Evolutionary conservation across 164 flowering plant species (phyloP).

Genomic region (Macadamia integrifolia): DNA sequence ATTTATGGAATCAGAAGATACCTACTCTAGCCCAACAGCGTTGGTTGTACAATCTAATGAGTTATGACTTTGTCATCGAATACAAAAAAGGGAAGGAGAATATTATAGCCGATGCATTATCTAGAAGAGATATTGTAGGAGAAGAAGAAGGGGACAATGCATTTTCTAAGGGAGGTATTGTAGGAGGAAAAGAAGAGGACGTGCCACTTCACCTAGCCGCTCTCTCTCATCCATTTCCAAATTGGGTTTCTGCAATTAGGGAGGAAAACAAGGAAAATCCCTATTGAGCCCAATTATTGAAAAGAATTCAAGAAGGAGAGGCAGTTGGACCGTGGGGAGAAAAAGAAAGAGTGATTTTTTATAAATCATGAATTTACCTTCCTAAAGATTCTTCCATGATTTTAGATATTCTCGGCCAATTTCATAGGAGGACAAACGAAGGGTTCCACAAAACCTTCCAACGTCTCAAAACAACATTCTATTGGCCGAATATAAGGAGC

Average conservation of each 20-base stretch:
- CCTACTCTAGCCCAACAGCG: not conserved
- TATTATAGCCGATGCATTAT: constrained; percentile 3
- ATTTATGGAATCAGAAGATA: not conserved
- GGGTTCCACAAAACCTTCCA: too few species aligned
- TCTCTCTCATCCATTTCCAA: not conserved
- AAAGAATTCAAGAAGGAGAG: too few species aligned
- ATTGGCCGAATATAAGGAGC: not conserved
- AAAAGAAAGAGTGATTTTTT: constrained; percentile 2
- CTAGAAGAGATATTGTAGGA: not conserved
- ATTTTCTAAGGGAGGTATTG: too few species aligned
- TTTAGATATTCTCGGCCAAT: not conserved
- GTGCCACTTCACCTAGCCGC: not conserved
- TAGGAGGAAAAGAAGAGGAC: too few species aligned
- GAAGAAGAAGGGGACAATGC: too few species aligned
- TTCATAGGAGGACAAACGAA: too few species aligned
- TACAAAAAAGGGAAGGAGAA: constrained; percentile 6
- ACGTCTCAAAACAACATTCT: too few species aligned
- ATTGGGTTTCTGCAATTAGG: not conserved
- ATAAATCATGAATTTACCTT: not conserved
- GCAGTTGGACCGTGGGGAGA: too few species aligned
- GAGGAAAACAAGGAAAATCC: too few species aligned
- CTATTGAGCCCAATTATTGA: too few species aligned
- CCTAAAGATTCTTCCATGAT: not conserved
- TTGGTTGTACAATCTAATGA: constrained; percentile 1
- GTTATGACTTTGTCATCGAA: not conserved